These are phyloP conservation scores for Centaurea solstitialis DNA, from an alignment of 129 eudicot species.

Conservation along the genomic window DNA sequence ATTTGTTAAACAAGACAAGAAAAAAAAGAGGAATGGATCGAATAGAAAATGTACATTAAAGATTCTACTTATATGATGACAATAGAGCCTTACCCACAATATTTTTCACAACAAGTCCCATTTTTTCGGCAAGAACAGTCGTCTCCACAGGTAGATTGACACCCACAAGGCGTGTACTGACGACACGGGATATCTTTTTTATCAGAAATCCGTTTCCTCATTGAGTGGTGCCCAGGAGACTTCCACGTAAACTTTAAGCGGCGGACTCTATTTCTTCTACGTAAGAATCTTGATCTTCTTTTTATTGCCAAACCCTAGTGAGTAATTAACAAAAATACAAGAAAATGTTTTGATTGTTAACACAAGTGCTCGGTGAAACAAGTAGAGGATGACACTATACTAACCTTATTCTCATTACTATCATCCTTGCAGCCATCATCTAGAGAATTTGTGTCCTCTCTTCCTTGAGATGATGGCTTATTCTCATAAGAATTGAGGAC, in stretches of 20 bases:
- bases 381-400: constrained; percentile 19
- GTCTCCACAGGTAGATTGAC: constrained; percentile 72
- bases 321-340: constrained; percentile 15
- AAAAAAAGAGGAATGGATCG: neutral
- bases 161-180: constrained; percentile 79
- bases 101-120: constrained; percentile 82
- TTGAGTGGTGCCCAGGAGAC: constrained; percentile 55
- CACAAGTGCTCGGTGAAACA: neutral
- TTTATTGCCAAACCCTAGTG: constrained; percentile 48
- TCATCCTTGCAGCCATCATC: constrained; percentile 48
- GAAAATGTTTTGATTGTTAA: neutral
- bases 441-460: constrained; percentile 38
- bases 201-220: constrained; percentile 65
- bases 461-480: constrained; percentile 41
- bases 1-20: neutral
- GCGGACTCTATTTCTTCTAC: constrained; percentile 68
- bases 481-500: constrained; percentile 53
- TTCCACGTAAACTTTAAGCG: constrained; percentile 77
- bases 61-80: neutral
- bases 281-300: constrained; percentile 64
- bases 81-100: constrained; percentile 67
- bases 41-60: neutral
- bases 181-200: constrained; percentile 58
- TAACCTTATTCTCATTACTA: constrained; percentile 47
- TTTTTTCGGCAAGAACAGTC: constrained; percentile 70